A percentile compares a stretch with the other conserved stretches of the same genome.
Evolutionary conservation across 2,329 filamentous ascomycete species (phyloP).

Genomic region (Emergomyces orientalis): DNA sequence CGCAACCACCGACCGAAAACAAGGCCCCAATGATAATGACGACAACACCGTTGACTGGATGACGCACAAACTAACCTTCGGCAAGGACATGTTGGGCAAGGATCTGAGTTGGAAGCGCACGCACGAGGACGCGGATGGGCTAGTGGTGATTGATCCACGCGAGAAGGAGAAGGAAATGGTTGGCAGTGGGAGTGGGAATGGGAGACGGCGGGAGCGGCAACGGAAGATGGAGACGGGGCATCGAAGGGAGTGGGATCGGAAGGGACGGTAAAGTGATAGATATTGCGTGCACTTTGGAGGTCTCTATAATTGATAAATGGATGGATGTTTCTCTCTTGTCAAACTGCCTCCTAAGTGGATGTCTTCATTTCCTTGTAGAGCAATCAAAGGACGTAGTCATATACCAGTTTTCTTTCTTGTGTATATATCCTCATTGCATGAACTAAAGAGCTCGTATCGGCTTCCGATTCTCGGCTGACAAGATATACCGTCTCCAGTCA

Average conservation of each 20-base stretch:
- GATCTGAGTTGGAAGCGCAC: conserved; percentile 82
- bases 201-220: conserved; percentile 21
- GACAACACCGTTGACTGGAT: conserved; percentile 61
- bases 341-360: neutral
- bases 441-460: neutral
- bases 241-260: conserved; percentile 30
- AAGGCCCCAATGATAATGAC: conserved; percentile 26
- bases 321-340: too few species aligned
- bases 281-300: neutral
- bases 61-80: conserved; percentile 74
- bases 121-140: conserved; percentile 60
- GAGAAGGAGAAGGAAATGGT: conserved; percentile 68
- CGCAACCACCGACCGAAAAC: neutral
- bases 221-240: conserved; percentile 22
- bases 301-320: neutral
- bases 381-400: neutral
- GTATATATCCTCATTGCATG: too few species aligned
- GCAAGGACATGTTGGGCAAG: conserved; percentile 82
- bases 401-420: too few species aligned
- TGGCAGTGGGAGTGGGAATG: conserved; percentile 44
- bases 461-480: neutral
- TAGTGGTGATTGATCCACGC: conserved; percentile 86
- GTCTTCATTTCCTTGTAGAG: neutral
- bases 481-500: neutral
- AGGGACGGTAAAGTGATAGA: conserved; percentile 10